Conservation (phyloP, 1,139 yeast genomes). For the Geotrichum restrictum region DNA sequence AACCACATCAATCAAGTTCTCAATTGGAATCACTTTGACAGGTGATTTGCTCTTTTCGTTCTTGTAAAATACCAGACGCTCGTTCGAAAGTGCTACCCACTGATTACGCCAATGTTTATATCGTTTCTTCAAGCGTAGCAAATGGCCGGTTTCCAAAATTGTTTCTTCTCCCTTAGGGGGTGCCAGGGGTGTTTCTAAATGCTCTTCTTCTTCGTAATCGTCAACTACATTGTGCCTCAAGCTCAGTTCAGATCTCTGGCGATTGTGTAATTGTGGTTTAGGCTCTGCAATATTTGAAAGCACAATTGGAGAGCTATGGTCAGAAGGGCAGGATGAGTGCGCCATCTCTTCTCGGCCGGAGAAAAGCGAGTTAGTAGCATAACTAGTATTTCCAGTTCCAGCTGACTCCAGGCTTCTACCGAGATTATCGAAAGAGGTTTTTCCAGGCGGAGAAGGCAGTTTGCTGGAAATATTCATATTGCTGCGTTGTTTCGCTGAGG, state of each 20-base stretch:
- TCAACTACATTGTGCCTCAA: background rate
- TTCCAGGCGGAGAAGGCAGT: background rate
- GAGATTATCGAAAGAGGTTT: background rate
- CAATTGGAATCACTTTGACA: constrained; percentile 35
- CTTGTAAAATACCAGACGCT: constrained; percentile 45
- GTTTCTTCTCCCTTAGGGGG: background rate
- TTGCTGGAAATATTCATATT: background rate
- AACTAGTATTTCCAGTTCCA: background rate
- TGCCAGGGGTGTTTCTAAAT: background rate
- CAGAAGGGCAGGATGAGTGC: constrained; percentile 4
- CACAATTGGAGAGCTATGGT: constrained; percentile 4
- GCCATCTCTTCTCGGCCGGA: constrained; percentile 2
- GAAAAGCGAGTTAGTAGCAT: constrained; percentile 2
- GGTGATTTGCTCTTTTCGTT: constrained; percentile 30
- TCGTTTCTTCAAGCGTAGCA: constrained; percentile 43
- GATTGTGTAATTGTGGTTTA: background rate
- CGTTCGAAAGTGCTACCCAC: constrained; percentile 46
- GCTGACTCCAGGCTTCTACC: constrained; percentile 1
- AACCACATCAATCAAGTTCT: constrained; percentile 49
- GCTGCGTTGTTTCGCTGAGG: background rate
- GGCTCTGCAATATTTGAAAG: background rate
- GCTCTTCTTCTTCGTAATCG: background rate
- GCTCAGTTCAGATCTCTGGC: background rate
- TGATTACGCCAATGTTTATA: constrained; percentile 50
- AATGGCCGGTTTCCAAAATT: constrained; percentile 36